phyloP scores from a whole-genome alignment of 1,284 basidiomycete species.

The Termitomyces sp. region DNA sequence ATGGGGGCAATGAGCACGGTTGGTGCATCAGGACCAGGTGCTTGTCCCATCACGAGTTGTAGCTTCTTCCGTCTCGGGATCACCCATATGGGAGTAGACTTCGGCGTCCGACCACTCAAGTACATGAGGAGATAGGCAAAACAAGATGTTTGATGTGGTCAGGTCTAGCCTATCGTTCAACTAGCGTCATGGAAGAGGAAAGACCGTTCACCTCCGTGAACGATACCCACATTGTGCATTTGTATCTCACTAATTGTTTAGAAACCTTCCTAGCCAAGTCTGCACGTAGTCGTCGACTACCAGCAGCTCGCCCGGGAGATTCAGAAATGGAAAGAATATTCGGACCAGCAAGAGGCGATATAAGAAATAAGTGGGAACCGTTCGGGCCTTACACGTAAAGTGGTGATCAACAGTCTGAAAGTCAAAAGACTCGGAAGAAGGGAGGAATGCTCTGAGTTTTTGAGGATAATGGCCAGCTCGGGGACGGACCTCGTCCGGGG shows the following conservation, averaged over 20 bases:
- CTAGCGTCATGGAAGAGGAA: not conserved
- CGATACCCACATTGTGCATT: constrained; percentile 2
- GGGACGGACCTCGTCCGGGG: too few species aligned
- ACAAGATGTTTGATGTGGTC: constrained; percentile 5
- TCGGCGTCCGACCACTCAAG: constrained; percentile 1
- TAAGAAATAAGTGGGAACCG: constrained; percentile 4
- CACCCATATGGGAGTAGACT: constrained; percentile 1
- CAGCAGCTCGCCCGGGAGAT: not conserved
- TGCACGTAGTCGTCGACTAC: constrained; percentile 2
- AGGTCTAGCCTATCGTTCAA: not conserved
- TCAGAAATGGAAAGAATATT: constrained; percentile 1
- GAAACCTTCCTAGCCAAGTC: constrained; percentile 5
- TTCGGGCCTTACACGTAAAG: constrained; percentile 6
- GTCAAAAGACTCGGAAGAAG: not conserved
- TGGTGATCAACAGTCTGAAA: constrained; percentile 1
- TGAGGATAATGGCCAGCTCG: not conserved
- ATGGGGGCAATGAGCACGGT: not conserved
- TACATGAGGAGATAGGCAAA: not conserved
- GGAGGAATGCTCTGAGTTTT: not conserved
- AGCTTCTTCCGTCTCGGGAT: constrained; percentile 6
- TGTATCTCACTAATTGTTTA: not conserved
- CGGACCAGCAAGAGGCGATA: not conserved
- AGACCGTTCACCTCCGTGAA: constrained; percentile 4
- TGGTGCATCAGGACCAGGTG: not conserved
- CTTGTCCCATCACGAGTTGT: not conserved